Evolutionary conservation across 2,329 filamentous ascomycete species (phyloP).

Genomic region (Aspergillus sp.): DNA sequence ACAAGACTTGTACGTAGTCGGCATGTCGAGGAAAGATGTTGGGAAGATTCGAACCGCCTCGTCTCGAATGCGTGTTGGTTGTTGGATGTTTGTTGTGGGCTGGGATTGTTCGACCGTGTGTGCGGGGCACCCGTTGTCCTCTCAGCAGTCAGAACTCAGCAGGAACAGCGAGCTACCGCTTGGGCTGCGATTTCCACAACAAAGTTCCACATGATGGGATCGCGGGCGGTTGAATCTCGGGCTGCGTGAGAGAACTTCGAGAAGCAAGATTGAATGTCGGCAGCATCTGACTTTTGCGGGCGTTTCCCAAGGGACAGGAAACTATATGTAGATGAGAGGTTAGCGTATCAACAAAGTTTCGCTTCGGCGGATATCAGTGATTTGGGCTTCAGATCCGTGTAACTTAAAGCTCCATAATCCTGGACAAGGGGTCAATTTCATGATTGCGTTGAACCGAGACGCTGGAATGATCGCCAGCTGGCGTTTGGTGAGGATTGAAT

Average conservation of each 20-base stretch:
- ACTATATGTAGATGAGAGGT: not conserved
- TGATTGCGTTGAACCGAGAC: not conserved
- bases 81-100: not conserved
- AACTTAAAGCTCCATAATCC: not conserved
- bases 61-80: not conserved
- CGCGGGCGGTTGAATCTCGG: not conserved
- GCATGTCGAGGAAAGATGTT: not conserved
- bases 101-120: not conserved
- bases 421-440: not conserved
- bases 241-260: not conserved
- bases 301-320: not conserved
- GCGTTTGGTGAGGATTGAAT: not conserved
- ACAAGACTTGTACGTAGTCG: not conserved
- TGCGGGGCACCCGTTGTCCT: not conserved
- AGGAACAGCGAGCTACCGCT: not conserved
- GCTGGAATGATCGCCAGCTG: not conserved
- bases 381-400: not conserved
- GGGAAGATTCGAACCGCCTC: not conserved
- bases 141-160: too few relatives aligned
- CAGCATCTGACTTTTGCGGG: not conserved
- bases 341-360: constrained; percentile 7
- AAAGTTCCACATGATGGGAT: not conserved
- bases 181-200: not conserved
- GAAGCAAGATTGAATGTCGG: not conserved
- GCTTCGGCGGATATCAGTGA: not conserved